These are phyloP conservation scores for Pseudogymnoascus sp. DNA, from an alignment of 2,329 filamentous ascomycete species.

Conservation along the genomic window DNA sequence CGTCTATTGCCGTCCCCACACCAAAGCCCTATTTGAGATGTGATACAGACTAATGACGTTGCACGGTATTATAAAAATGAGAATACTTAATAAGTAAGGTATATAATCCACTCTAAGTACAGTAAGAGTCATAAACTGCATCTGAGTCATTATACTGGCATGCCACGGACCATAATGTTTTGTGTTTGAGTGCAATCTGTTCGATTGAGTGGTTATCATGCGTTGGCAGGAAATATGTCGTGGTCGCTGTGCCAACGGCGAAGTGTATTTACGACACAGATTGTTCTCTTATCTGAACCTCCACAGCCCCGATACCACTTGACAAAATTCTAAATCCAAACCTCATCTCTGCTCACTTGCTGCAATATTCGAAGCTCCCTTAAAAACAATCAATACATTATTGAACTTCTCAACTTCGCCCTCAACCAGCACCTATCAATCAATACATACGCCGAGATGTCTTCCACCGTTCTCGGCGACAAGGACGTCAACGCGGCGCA, in stretches of 20 bases:
- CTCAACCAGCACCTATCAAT: not conserved
- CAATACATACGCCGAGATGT: conserved; percentile 37
- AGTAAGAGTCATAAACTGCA: not conserved
- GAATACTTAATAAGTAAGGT: not conserved
- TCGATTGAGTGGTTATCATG: conserved; percentile 2
- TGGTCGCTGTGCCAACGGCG: conserved; percentile 2
- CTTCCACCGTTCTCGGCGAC: conserved; percentile 52
- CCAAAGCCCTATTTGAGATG: not conserved
- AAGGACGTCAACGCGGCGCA: conserved; percentile 54
- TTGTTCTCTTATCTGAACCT: conserved; percentile 2
- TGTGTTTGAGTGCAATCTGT: not conserved
- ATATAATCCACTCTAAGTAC: not conserved
- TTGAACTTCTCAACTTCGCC: not conserved
- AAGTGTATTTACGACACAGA: conserved; percentile 5
- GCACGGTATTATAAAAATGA: not conserved
- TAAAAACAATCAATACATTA: not conserved
- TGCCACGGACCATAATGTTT: conserved; percentile 6
- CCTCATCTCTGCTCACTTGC: not conserved
- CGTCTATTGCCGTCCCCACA: not conserved
- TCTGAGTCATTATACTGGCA: not conserved
- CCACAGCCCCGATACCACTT: not conserved
- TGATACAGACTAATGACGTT: conserved; percentile 4
- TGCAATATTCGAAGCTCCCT: not conserved
- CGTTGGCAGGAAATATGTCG: not conserved
- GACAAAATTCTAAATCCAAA: conserved; percentile 5